Conservation (phyloP, 78 protist species). For the Monosiga brevicollis region DNA sequence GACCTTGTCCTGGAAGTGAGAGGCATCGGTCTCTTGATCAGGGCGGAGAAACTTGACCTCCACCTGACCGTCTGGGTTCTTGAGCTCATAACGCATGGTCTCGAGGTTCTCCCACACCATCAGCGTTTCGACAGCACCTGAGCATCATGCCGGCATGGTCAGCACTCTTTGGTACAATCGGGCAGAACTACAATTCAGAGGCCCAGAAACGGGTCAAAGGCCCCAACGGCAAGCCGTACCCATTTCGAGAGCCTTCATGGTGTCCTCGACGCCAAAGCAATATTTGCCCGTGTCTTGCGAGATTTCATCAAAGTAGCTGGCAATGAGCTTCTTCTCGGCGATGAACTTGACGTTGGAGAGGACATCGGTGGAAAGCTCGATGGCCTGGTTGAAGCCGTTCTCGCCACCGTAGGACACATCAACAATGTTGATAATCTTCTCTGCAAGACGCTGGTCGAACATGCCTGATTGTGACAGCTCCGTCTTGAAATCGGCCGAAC, state of each 20-base stretch:
- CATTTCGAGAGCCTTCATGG: constrained; percentile 22
- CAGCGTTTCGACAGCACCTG: constrained; percentile 87
- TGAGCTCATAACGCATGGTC: constrained; percentile 37
- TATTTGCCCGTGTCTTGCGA: constrained; percentile 91
- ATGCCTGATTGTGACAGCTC: constrained; percentile 76
- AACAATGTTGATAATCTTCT: constrained; percentile 77
- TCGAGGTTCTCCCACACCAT: constrained; percentile 89
- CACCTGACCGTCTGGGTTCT: constrained; percentile 33
- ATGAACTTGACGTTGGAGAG: constrained; percentile 90
- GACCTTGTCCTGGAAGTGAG: constrained; percentile 41
- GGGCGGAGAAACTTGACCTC: constrained; percentile 35
- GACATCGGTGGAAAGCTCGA: constrained; percentile 86
- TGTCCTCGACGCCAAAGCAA: constrained; percentile 93
- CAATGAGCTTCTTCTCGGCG: constrained; percentile 94
- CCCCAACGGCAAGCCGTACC: not conserved
- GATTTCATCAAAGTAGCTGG: constrained; percentile 92
- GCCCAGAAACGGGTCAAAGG: too few species aligned
- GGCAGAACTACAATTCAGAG: too few species aligned
- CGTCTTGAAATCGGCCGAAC: constrained; percentile 98
- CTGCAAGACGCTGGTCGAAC: constrained; percentile 90
- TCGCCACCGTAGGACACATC: constrained; percentile 94
- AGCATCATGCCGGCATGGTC: too few species aligned
- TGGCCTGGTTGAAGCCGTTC: constrained; percentile 99
- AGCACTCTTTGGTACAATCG: too few species aligned
- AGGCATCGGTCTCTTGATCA: constrained; percentile 49